Conservation (phyloP, 1,139 yeast genomes). For the Debaryomycetaceae sp. region DNA sequence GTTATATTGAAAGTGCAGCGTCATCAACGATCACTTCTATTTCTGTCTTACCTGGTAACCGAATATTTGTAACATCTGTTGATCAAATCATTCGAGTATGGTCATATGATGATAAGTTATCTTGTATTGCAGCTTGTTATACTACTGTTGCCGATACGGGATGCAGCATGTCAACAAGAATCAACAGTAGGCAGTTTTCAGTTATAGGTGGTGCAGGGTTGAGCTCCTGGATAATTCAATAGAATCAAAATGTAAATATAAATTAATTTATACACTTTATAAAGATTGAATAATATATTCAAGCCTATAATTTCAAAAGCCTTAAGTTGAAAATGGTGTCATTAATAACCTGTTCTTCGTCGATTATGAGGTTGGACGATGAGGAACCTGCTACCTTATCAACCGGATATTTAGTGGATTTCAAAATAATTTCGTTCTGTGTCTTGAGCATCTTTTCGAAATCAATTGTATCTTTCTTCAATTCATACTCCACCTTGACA, state of each 20-base stretch:
- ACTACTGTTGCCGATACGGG: slow-evolving; percentile 94
- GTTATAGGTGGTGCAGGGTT: slow-evolving; percentile 73
- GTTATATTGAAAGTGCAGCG: slow-evolving; percentile 59
- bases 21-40: slow-evolving; percentile 83
- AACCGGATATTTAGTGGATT: slow-evolving; percentile 70
- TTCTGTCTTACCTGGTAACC: slow-evolving; percentile 19
- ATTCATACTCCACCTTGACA: slow-evolving; percentile 76
- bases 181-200: slow-evolving; percentile 24
- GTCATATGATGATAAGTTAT: slow-evolving; percentile 39
- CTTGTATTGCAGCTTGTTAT: slow-evolving; percentile 44
- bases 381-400: slow-evolving; percentile 37
- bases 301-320: slow-evolving; percentile 56
- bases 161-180: slow-evolving; percentile 43
- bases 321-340: slow-evolving; percentile 81
- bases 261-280: neutral
- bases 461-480: slow-evolving; percentile 67
- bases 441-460: slow-evolving; percentile 61
- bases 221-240: slow-evolving; percentile 44
- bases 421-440: slow-evolving; percentile 67
- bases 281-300: slow-evolving; percentile 1
- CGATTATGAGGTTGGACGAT: slow-evolving; percentile 58
- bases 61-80: slow-evolving; percentile 56
- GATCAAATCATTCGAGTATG: slow-evolving; percentile 77
- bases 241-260: slow-evolving; percentile 6
- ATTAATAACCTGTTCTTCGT: slow-evolving; percentile 87